phyloP scores from a whole-genome alignment of 352 stramenopile genomes.

The Phytopythium boreale region DNA sequence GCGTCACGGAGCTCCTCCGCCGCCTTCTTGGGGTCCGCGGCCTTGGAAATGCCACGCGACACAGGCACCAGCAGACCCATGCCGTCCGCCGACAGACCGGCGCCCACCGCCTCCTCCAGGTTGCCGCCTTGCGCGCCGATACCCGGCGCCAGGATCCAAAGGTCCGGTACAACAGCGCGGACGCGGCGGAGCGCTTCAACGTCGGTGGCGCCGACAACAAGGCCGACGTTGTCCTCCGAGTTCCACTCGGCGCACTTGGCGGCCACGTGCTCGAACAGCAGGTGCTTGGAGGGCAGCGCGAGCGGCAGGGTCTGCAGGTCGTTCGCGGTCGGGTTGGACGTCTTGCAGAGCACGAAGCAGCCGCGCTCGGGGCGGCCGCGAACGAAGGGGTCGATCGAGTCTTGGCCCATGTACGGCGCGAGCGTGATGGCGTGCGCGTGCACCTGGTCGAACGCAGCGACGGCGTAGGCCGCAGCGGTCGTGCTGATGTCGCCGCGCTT shows the following conservation, averaged over 20 bases:
- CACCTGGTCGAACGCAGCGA: slow-evolving; percentile 92
- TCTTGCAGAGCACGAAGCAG: slow-evolving; percentile 99
- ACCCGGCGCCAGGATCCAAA: slow-evolving; percentile 98
- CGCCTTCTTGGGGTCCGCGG: slow-evolving; percentile 83
- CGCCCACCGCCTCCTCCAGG: slow-evolving; percentile 86
- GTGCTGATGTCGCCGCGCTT: slow-evolving; percentile 99
- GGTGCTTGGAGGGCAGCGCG: slow-evolving; percentile 16
- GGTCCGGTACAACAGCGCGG: slow-evolving; percentile 73
- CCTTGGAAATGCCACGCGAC: slow-evolving; percentile 95
- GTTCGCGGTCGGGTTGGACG: slow-evolving; percentile 96
- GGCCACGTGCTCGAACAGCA: slow-evolving; percentile 91
- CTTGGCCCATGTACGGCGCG: slow-evolving; percentile 97
- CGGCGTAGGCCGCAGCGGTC: slow-evolving; percentile 95
- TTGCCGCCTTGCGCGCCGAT: slow-evolving; percentile 93
- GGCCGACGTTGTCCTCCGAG: slow-evolving; percentile 88
- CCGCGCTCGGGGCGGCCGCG: slow-evolving; percentile 79
- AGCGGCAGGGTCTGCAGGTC: slow-evolving; percentile 92
- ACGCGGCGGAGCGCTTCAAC: slow-evolving; percentile 87
- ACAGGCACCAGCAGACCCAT: slow-evolving; percentile 96
- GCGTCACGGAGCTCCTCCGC: slow-evolving; percentile 90
- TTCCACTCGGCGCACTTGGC: slow-evolving; percentile 90
- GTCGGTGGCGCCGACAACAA: slow-evolving; percentile 98
- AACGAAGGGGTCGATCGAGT: slow-evolving; percentile 97
- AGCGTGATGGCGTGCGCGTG: slow-evolving; percentile 96
- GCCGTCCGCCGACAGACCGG: slow-evolving; percentile 81